Conservation (phyloP, 306 rosid genomes). For the Datisca glomerata region DNA sequence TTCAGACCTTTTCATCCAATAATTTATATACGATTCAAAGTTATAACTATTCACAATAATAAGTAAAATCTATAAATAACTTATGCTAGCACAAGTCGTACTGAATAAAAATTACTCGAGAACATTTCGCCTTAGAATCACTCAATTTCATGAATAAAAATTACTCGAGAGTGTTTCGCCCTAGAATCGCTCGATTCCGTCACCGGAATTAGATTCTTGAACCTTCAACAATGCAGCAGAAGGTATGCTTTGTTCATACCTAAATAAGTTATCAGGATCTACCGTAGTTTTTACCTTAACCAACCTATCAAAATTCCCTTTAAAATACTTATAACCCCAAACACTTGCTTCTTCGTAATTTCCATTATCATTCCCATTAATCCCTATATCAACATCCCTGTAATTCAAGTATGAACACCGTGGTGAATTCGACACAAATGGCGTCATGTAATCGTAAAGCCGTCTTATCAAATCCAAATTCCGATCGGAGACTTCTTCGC, state of each 20-base stretch:
- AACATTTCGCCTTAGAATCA: too few relatives aligned
- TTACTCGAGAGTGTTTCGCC: background rate
- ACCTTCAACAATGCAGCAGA: conserved; percentile 21
- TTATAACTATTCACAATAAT: too few relatives aligned
- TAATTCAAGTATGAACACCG: conserved; percentile 62
- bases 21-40: too few relatives aligned
- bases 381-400: conserved; percentile 64
- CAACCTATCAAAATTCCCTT: conserved; percentile 47
- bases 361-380: conserved; percentile 34
- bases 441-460: conserved; percentile 52
- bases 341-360: conserved; percentile 35
- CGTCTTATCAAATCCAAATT: conserved; percentile 28
- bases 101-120: too few relatives aligned
- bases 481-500: conserved; percentile 13
- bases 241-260: conserved; percentile 65
- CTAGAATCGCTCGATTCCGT: conserved; percentile 12
- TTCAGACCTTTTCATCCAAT: too few relatives aligned
- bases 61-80: too few relatives aligned
- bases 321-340: conserved; percentile 66
- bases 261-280: conserved; percentile 54
- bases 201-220: conserved; percentile 1
- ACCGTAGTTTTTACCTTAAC: conserved; percentile 41
- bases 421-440: conserved; percentile 48
- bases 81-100: too few relatives aligned
- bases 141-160: too few relatives aligned